phyloP scores from a whole-genome alignment of 495 filamentous ascomycete species.

The Darksidea phi region DNA sequence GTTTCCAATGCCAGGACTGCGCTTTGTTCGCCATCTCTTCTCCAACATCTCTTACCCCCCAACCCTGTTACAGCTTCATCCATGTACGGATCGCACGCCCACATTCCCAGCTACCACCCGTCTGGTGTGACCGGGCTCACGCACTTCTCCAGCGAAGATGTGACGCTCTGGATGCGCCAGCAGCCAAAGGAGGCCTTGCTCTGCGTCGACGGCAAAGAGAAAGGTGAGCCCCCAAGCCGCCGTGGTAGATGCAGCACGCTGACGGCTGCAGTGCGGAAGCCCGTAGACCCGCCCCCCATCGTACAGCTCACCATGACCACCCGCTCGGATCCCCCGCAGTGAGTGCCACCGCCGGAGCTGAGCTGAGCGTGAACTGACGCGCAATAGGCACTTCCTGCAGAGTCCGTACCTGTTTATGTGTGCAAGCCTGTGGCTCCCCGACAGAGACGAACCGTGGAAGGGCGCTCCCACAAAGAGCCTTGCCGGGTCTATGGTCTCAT shows the following conservation, averaged over 20 bases:
- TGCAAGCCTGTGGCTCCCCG: slow-evolving; percentile 62
- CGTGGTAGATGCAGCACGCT: not conserved
- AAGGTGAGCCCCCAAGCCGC: slow-evolving; percentile 31
- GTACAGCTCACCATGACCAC: slow-evolving; percentile 75
- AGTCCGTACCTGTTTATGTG: slow-evolving; percentile 86
- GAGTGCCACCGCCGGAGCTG: slow-evolving; percentile 39
- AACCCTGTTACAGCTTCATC: not conserved
- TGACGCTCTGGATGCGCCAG: slow-evolving; percentile 38
- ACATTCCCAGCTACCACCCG: not conserved
- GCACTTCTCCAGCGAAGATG: slow-evolving; percentile 26
- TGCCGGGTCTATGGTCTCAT: slow-evolving; percentile 83
- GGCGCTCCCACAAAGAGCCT: slow-evolving; percentile 55
- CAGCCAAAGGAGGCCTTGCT: slow-evolving; percentile 40
- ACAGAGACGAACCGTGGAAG: slow-evolving; percentile 51
- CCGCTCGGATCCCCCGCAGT: slow-evolving; percentile 71
- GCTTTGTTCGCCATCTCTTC: too few relatives aligned
- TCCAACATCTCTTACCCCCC: not conserved
- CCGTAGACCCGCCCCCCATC: slow-evolving; percentile 92
- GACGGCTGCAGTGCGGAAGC: slow-evolving; percentile 72
- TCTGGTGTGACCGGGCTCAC: not conserved
- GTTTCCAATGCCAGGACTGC: too few relatives aligned
- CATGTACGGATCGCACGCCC: too few relatives aligned
- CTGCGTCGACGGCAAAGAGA: slow-evolving; percentile 41
- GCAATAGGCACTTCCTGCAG: slow-evolving; percentile 64
- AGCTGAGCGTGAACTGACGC: slow-evolving; percentile 26